phyloP scores from a whole-genome alignment of 2,329 filamentous ascomycete species.

The Fusarium sp. region DNA sequence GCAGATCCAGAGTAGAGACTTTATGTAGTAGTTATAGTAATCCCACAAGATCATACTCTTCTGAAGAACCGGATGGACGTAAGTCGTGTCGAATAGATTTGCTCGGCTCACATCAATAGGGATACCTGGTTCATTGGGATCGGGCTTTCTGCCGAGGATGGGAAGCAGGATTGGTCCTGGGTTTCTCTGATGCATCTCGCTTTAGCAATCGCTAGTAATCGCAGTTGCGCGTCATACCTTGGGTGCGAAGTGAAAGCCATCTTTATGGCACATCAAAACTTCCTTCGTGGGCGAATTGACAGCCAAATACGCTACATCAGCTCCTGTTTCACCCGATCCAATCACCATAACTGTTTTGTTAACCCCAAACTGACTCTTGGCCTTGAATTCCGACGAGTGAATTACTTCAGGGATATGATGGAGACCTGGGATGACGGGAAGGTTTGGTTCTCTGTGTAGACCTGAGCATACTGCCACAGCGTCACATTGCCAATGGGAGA shows the following conservation, averaged over 20 bases:
- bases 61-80: neutral
- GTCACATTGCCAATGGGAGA: neutral
- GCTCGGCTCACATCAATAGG: constrained; percentile 8
- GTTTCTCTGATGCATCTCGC: neutral
- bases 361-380: neutral
- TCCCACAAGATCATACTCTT: constrained; percentile 4
- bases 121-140: neutral
- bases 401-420: constrained; percentile 42
- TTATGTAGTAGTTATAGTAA: constrained; percentile 2
- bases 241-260: constrained; percentile 6
- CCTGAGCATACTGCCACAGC: constrained; percentile 23
- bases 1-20: neutral
- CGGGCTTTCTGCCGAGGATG: neutral
- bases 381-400: constrained; percentile 42
- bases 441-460: constrained; percentile 16
- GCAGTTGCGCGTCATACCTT: neutral
- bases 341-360: neutral
- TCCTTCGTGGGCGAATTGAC: neutral
- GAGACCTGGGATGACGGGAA: constrained; percentile 4
- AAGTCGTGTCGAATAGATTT: neutral
- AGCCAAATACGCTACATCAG: neutral
- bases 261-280: constrained; percentile 4
- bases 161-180: neutral
- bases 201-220: accelerated
- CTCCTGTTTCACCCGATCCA: neutral